Evolutionary conservation across 2,329 filamentous ascomycete species (phyloP).

Genomic region (Penicillium sp.): DNA sequence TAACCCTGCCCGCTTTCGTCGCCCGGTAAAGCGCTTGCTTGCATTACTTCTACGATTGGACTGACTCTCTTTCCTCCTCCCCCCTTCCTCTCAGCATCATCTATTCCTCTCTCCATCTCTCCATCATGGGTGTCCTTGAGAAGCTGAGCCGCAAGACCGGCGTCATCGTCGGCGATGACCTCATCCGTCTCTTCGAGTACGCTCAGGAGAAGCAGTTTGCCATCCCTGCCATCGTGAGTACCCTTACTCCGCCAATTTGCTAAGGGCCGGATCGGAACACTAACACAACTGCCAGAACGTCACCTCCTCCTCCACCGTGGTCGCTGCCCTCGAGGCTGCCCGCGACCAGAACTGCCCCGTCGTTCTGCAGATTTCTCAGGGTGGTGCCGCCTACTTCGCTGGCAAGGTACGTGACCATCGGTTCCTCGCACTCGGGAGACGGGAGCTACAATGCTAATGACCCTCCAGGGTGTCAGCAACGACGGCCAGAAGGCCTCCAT

Average conservation of each 20-base stretch:
- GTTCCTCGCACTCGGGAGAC: neutral
- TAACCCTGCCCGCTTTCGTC: conserved; percentile 26
- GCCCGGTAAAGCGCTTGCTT: conserved; percentile 18
- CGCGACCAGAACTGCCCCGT: conserved; percentile 87
- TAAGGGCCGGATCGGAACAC: neutral
- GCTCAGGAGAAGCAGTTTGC: conserved; percentile 84
- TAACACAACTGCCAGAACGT: conserved; percentile 62
- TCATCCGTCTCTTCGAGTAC: conserved; percentile 77
- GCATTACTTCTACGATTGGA: conserved; percentile 15
- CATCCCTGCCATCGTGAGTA: conserved; percentile 71
- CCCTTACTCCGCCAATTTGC: neutral
- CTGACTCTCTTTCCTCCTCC: conserved; percentile 5
- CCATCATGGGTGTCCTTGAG: conserved; percentile 49
- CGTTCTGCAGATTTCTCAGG: conserved; percentile 90
- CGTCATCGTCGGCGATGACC: conserved; percentile 66
- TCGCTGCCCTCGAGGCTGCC: conserved; percentile 89
- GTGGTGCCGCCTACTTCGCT: conserved; percentile 88
- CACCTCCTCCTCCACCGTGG: conserved; percentile 83
- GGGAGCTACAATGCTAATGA: conserved; percentile 1
- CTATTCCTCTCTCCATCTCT: conserved; percentile 7
- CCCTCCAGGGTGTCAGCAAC: conserved; percentile 69
- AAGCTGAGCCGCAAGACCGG: conserved; percentile 62
- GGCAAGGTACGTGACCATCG: conserved; percentile 69
- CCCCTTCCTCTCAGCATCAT: conserved; percentile 4
- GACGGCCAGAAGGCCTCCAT: conserved; percentile 83